These are phyloP conservation scores for Solanum medicagineum DNA, from an alignment of 257 asterid species.

Conservation along the genomic window DNA sequence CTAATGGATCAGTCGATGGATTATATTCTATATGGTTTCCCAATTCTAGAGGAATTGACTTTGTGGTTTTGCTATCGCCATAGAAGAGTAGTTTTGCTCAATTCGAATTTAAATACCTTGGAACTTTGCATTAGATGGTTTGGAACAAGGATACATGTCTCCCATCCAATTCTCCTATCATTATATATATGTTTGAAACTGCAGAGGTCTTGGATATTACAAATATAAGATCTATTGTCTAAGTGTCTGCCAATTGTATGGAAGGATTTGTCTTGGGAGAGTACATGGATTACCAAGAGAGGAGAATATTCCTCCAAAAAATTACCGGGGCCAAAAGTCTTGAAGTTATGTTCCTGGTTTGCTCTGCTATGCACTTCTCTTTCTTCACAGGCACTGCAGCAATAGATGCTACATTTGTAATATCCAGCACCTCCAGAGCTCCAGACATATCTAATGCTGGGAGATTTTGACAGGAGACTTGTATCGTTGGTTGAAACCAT, in stretches of 20 bases:
- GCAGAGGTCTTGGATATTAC: not conserved
- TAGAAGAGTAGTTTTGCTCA: not conserved
- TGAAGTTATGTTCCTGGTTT: not conserved
- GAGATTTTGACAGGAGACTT: conserved; percentile 1
- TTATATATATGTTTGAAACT: not conserved
- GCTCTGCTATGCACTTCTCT: not conserved
- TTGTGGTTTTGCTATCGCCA: conserved; percentile 5
- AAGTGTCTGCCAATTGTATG: not conserved
- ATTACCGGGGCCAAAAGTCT: not conserved
- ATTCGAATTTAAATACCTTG: conserved; percentile 5
- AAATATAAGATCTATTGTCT: conserved; percentile 1
- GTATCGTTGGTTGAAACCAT: not conserved
- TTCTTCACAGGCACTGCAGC: not conserved
- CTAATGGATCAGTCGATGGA: not conserved
- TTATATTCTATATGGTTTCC: conserved; percentile 10
- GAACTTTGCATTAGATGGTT: not conserved
- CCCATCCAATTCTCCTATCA: conserved; percentile 5
- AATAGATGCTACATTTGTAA: no score
- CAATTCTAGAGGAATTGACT: conserved; percentile 13
- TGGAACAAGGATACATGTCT: not conserved
- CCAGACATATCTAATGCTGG: conserved; percentile 3
- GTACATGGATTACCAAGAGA: not conserved
- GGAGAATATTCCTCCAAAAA: not conserved
- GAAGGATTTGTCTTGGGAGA: not conserved
- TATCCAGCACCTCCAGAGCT: not conserved